Base-by-base conservation (phyloP, 2,329 filamentous ascomycete genomes). In the Penicillium corylophilum region DNA sequence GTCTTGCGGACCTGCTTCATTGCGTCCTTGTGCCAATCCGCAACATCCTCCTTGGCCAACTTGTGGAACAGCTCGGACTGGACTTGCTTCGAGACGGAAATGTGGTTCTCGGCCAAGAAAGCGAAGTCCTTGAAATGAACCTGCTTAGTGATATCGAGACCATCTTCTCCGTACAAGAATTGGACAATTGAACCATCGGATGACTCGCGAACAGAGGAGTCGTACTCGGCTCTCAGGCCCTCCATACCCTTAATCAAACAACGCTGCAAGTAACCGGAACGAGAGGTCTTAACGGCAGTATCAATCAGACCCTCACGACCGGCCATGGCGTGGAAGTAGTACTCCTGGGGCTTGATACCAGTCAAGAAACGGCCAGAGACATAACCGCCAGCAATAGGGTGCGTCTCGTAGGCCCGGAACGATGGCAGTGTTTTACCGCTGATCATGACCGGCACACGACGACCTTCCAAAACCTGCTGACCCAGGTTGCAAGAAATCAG, bases 201-300 rank as follows among this genome's bases (percentile, higher is more conserved):
- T 64, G 71, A 68, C 52, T 99, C 93, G 57, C 94, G 85, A 15
- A 99, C 94, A 1, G 92, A 95, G 8, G 87, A 92, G 66, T 99
- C 94, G 69, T 99, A 97, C 55, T 92, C 86, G 2, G 95, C 91
- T 64, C 86, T 88, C 39, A 97, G 79, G 4, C 94, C 94, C 73
- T 99, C 94, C 88, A 99, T 95, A 55, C 94, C 94, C 77, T 99
- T 99, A 77, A 99, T 95, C 56, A 99, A 81, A 80, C 94, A 99
- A 68, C 95, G 83, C 71, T 99, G 94, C 46, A 99, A 79, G 69
- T 99, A 99, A 54, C 94, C 95, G 24, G 94, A 97, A 67, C 94
- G 87, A 9, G 93, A 95, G 1, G 94, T 99, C 77, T 99, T 99
- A 71, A 99, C 94, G 58, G 94, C 94, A 18, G 94, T 99, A 81